phyloP scores from a whole-genome alignment of 805 yeast genomes.

The Starmera pachycereana region DNA sequence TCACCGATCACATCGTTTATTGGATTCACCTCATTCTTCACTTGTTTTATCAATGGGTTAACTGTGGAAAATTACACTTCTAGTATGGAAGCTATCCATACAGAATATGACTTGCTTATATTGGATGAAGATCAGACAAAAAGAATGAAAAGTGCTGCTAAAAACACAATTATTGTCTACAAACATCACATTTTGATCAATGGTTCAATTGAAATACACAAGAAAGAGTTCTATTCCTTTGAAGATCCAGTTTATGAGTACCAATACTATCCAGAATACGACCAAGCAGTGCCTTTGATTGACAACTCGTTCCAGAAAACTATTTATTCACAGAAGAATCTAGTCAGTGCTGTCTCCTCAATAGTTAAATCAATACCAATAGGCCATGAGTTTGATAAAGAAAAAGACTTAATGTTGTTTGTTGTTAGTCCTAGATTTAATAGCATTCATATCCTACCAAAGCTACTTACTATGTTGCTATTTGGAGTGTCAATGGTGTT shows the following conservation, averaged over 20 bases:
- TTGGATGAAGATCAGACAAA: constrained; percentile 15
- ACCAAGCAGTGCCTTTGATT: constrained; percentile 23
- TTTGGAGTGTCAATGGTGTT: constrained; percentile 23
- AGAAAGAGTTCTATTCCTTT: constrained; percentile 1
- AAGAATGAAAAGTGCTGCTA: too few relatives aligned
- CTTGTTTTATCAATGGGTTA: constrained; percentile 33
- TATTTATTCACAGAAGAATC: constrained; percentile 38
- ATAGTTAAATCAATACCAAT: constrained; percentile 26
- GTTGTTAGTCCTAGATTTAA: too few relatives aligned
- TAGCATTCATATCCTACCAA: constrained; percentile 26
- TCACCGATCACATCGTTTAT: too few relatives aligned
- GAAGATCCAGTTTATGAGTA: constrained; percentile 11
- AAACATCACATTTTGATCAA: too few relatives aligned
- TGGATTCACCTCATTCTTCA: constrained; percentile 19
- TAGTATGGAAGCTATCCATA: constrained; percentile 18
- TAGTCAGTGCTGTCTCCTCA: constrained; percentile 45
- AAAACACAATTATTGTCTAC: too few relatives aligned
- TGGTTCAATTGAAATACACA: too few relatives aligned
- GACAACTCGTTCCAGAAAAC: constrained; percentile 21
- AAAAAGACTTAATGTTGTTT: too few relatives aligned
- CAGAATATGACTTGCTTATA: constrained; percentile 22
- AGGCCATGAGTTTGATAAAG: constrained; percentile 22
- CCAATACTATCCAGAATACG: constrained; percentile 20
- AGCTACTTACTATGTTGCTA: constrained; percentile 22
- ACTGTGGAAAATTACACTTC: constrained; percentile 30